Percentiles rank a stretch among this genome's conserved stretches.
Conservation (phyloP, 768 basidiomycete genomes). For the Trametes villosa region DNA sequence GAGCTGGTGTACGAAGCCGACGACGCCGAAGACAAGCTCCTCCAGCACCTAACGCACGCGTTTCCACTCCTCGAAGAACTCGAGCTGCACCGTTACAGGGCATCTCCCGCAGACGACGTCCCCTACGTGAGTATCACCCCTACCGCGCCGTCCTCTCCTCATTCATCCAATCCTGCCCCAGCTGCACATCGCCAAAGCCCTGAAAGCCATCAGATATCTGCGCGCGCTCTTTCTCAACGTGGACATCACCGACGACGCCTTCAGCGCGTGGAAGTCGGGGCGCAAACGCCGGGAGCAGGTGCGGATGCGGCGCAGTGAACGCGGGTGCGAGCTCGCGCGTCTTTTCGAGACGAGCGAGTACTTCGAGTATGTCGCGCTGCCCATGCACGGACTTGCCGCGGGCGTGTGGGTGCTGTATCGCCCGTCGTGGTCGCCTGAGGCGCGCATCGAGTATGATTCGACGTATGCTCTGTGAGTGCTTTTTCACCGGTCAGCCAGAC, state of each 20-base stretch:
- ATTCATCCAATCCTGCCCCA: neutral
- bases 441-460: too few relatives aligned
- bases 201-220: neutral
- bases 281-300: neutral
- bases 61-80: neutral
- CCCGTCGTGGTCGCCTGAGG: too few relatives aligned
- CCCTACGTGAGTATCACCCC: neutral
- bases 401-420: too few relatives aligned
- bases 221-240: neutral
- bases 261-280: neutral
- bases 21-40: neutral
- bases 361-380: too few relatives aligned
- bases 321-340: too few relatives aligned
- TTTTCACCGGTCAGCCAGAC: too few relatives aligned
- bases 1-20: neutral
- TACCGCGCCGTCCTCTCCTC: neutral
- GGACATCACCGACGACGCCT: neutral
- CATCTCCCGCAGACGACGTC: too few relatives aligned
- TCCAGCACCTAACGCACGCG: neutral
- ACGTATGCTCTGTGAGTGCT: too few relatives aligned
- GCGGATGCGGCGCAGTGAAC: too few relatives aligned
- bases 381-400: too few relatives aligned
- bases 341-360: too few relatives aligned
- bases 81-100: slow-evolving; percentile 6
- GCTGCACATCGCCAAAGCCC: neutral